Evolutionary conservation across 1,139 yeast genomes (phyloP), one percentile per base, ranked within the genome.

Genomic region (Saccharomyces hybrid): DNA sequence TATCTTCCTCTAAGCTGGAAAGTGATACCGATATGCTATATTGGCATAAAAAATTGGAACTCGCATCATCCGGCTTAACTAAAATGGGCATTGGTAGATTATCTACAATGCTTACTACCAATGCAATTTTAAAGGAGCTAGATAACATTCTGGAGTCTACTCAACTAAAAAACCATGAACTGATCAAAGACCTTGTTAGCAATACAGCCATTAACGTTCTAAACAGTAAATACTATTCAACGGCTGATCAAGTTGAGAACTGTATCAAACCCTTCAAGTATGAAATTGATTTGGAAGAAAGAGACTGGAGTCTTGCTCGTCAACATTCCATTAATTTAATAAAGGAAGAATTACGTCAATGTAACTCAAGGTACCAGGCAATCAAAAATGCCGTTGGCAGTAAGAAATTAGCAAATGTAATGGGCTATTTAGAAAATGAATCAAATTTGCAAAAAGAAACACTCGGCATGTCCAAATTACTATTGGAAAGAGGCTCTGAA

Each of bases 181-280:
- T 86, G 73, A 96, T 96, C 1, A 82, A 83, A 60, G 80, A 82
- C 46, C 84, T 90, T 5, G 93, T 95, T 26, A 81, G 80, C 54
- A 96, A 90, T 49, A 96, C 97, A 0, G 96, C 96, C 0, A 79
- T 82, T 46, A 76, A 84, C 25, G 96, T 95, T 1, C 74, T 95
- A 58, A 82, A 84, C 58, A 75, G 87, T 42, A 82, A 93, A 59
- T 93, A 81, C 67, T 89, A 85, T 61, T 85, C 96, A 1, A 93
- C 99, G 0, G 95, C 99, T 0, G 99, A 95, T 68, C 99, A 95
- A 69, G 99, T 95, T 14, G 99, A 95, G 67, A 95, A 93, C 70
- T 91, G 98, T 73, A 91, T 95, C 65, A 95, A 95, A 70, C 99
- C 99, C 1, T 93, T 85, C 73, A 95, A 95, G 71, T 93, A 93